Evolutionary conservation across 768 basidiomycete species (phyloP).

Genomic region (Termitomyces sp.): DNA sequence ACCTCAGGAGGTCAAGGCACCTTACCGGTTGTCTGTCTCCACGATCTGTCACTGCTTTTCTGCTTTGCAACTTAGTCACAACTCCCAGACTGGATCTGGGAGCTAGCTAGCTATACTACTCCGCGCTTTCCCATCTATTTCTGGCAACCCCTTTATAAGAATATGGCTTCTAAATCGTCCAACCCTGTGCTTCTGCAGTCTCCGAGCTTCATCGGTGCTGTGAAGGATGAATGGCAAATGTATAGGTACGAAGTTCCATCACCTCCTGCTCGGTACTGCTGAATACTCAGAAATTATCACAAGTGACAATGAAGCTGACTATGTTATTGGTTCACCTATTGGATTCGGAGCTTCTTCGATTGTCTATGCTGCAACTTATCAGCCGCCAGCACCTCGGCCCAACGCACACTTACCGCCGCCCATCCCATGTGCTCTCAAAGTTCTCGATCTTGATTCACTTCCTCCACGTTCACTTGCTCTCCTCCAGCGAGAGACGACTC

Average conservation of each 20-base stretch:
- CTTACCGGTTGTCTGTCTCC: background rate
- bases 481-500: slow-evolving; percentile 79
- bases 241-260: slow-evolving; percentile 51
- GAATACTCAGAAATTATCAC: slow-evolving; percentile 11
- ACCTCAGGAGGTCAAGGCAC: background rate
- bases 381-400: slow-evolving; percentile 20
- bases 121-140: background rate
- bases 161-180: slow-evolving; percentile 14
- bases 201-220: slow-evolving; percentile 67
- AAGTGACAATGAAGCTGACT: slow-evolving; percentile 70
- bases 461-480: slow-evolving; percentile 68
- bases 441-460: slow-evolving; percentile 81
- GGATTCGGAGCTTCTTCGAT: slow-evolving; percentile 92
- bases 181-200: slow-evolving; percentile 10
- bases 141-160: slow-evolving; percentile 4
- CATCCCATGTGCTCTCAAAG: slow-evolving; percentile 79
- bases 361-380: slow-evolving; percentile 77
- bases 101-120: background rate
- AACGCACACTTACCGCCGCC: slow-evolving; percentile 22
- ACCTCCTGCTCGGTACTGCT: background rate
- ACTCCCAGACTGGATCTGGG: slow-evolving; percentile 4
- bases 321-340: slow-evolving; percentile 72
- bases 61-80: background rate
- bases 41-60: background rate
- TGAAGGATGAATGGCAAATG: slow-evolving; percentile 79